Evolutionary conservation across 306 rosid species (phyloP).

Genomic region (Datisca glomerata): DNA sequence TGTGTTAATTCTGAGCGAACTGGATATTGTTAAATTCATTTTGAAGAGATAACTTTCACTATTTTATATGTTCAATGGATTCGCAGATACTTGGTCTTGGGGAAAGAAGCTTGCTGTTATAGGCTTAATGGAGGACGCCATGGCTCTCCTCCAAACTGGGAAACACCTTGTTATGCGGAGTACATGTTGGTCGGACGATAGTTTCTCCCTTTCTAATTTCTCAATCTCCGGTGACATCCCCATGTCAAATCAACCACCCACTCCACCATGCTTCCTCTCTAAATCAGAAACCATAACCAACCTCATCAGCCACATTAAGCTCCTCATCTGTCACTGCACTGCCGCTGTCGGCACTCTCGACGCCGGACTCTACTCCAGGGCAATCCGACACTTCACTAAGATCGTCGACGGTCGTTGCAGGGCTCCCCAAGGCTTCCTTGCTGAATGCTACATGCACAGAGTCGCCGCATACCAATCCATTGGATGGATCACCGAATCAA

Average conservation of each 20-base stretch:
- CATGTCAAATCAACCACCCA: conserved; percentile 25
- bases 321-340: conserved; percentile 63
- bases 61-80: too few species aligned
- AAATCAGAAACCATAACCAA: conserved; percentile 48
- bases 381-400: conserved; percentile 85
- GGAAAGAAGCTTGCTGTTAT: conserved; percentile 92
- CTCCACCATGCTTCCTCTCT: conserved; percentile 32
- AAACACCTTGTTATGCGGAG: conserved; percentile 81
- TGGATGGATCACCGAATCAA: conserved; percentile 73
- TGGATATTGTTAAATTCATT: too few species aligned
- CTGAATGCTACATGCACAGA: conserved; percentile 76
- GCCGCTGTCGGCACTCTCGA: conserved; percentile 86
- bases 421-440: conserved; percentile 84
- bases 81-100: conserved; percentile 73
- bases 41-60: too few species aligned
- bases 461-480: conserved; percentile 55
- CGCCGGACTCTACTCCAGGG: conserved; percentile 70
- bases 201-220: conserved; percentile 42
- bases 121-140: conserved; percentile 93
- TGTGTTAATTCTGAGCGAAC: too few species aligned
- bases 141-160: conserved; percentile 90
- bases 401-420: conserved; percentile 87
- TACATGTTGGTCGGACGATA: conserved; percentile 77
- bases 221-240: conserved; percentile 20
- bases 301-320: conserved; percentile 71